A percentile compares a stretch with the other conserved stretches of the same genome.
These are phyloP conservation scores for Kazachstania sp. DNA, from an alignment of 1,139 yeast genomes.

Conservation along the genomic window DNA sequence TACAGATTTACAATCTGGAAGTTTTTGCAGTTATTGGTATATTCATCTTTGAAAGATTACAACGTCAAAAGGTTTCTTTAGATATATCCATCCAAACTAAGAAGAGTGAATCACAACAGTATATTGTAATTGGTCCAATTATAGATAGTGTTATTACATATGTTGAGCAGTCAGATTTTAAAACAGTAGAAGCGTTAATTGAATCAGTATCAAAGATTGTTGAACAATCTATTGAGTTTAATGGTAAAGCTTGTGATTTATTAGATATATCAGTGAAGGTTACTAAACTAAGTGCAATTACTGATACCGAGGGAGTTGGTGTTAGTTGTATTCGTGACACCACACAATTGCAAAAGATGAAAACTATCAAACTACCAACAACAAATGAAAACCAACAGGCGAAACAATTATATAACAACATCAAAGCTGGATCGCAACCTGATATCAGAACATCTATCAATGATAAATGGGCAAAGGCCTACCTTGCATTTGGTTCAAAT, in stretches of 20 bases:
- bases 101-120: neutral
- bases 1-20: conserved; percentile 37
- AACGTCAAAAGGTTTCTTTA: conserved; percentile 65
- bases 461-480: conserved; percentile 34
- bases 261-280: conserved; percentile 51
- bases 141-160: conserved; percentile 44
- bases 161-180: conserved; percentile 69
- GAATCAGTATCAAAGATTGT: conserved; percentile 61
- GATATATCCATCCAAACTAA: conserved; percentile 40
- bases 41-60: conserved; percentile 77
- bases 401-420: neutral
- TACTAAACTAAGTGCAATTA: conserved; percentile 81
- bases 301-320: conserved; percentile 87
- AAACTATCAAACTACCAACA: conserved; percentile 1
- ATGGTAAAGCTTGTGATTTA: conserved; percentile 4
- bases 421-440: conserved; percentile 7
- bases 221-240: conserved; percentile 28
- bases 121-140: conserved; percentile 20
- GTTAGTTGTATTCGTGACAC: conserved; percentile 54
- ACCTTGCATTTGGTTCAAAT: conserved; percentile 85
- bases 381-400: no score
- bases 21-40: conserved; percentile 80
- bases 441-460: neutral
- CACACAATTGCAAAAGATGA: conserved; percentile 27
- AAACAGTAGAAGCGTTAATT: conserved; percentile 89